Base-by-base conservation (phyloP, 2,329 filamentous ascomycete genomes). In the Lasiodiplodia hormozganensis region DNA sequence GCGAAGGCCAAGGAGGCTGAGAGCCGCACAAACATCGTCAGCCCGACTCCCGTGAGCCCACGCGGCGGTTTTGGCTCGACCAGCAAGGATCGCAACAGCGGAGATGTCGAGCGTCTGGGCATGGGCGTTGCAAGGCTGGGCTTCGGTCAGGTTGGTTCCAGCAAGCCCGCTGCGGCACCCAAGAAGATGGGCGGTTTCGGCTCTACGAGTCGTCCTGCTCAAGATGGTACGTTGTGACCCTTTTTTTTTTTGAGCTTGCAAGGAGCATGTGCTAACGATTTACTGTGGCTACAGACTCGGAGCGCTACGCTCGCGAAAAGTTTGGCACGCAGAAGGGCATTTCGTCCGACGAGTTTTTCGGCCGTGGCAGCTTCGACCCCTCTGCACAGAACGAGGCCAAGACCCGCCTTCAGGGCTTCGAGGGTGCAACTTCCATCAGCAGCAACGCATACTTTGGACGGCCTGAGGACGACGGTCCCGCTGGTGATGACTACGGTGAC, bases 361-460 rank as follows among this genome's bases (percentile, higher is more conserved):
- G 95, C 75, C 95, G 96, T 79, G 93, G 94, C 65, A 83, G 87
- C 67, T 98, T 90, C 80, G 94, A 99, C 78, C 89, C 94, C 47
- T 86, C 85, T 67, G 88, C 91, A 10, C 91, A 96, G 77, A 85
- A 89, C 64, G 95, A 97, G 83, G 95, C 96, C 74, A 97, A 97
- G 84, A 85, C 86, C 28, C 89, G 96, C 51, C 87, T 99, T 66
- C 90, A 93, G 83, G 92, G 94, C 57, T 99, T 99, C 77, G 95
- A 98, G 81, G 94, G 96, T 54, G 94, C 96, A 12, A 90, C 90
- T 1, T 84, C 94, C 72, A 99, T 99, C 80, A 97, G 94, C 7
- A 97, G 93, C 69, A 99, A 98, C 80, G 93, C 93, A 67, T 99
- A 98, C 86, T 99, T 99, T 80, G 96, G 96, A 70, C 91, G 95